These are phyloP conservation scores for Biscogniauxia mediterranea DNA, from an alignment of 2,329 filamentous ascomycete species.

Conservation along the genomic window DNA sequence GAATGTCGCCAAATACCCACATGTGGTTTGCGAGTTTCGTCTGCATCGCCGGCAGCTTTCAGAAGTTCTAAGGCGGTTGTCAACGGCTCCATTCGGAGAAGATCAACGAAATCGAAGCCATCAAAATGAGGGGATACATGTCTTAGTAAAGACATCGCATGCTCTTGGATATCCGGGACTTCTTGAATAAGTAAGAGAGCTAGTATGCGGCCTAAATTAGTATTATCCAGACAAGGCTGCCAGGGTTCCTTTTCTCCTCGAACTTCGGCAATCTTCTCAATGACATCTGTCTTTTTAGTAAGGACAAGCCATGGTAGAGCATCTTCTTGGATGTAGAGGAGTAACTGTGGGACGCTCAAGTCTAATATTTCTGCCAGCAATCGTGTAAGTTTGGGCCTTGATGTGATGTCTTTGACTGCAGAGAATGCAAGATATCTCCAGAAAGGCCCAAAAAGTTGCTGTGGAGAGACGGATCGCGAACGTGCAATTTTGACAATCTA, in stretches of 20 bases:
- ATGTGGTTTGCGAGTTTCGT: constrained; percentile 52
- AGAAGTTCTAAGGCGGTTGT: constrained; percentile 77
- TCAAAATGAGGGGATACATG: constrained; percentile 70
- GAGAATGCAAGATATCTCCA: constrained; percentile 84
- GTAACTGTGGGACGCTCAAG: constrained; percentile 70
- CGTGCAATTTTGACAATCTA: constrained; percentile 69
- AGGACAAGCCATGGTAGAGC: constrained; percentile 86
- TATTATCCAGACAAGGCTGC: constrained; percentile 51
- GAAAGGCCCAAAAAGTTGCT: constrained; percentile 77
- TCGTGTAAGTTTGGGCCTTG: constrained; percentile 77
- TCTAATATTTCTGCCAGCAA: constrained; percentile 78
- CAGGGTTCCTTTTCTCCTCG: constrained; percentile 66
- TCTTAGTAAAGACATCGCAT: constrained; percentile 66
- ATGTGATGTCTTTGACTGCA: constrained; percentile 77
- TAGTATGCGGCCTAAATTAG: constrained; percentile 57
- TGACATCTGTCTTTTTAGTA: constrained; percentile 71
- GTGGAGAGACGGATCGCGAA: constrained; percentile 58
- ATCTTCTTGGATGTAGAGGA: constrained; percentile 73
- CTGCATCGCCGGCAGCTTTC: constrained; percentile 71
- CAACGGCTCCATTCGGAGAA: constrained; percentile 74
- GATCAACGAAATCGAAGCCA: constrained; percentile 60
- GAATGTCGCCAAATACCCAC: constrained; percentile 43
- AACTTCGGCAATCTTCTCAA: constrained; percentile 77
- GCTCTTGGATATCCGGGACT: constrained; percentile 56
- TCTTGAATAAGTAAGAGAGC: constrained; percentile 60